Base-by-base conservation (phyloP, 345 rosid species). In the Clausena lansium region DNA sequence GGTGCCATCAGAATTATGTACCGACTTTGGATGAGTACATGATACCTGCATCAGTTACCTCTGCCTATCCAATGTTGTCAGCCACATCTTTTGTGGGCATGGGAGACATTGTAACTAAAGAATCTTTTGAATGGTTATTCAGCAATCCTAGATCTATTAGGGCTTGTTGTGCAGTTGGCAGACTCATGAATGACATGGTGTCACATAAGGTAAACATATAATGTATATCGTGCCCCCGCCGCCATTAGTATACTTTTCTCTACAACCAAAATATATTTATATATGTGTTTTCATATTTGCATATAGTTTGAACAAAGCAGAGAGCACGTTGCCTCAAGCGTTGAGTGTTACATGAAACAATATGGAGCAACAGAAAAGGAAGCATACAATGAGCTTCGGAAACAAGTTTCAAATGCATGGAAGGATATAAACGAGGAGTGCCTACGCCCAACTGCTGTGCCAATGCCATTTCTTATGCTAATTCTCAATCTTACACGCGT, bases 271-370 rank as follows among this genome's bases (percentile, higher is more conserved):
- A 6, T 30, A 6, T 13, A n/a, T 7, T 52, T 7, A n/a, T 17
- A 14, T 10, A 9, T 22, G 4, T 39, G 2, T 9, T 2, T 28
- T 4, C 9, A 10, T 38, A 7, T 38, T 38, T 38, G 41, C 28
- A 9, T 50, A 2, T 28, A 78, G 81, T 78, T 64, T 6, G 81
- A 78, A 50, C 77, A n/a, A 73, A 24, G 70, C 41, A 73, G 82
- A 71, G 67, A 10, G 3, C 85, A 85, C 17, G n/a, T n/a, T n/a
- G n/a, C n/a, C n/a, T n/a, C n/a, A n/a, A n/a, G n/a, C n/a, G n/a
- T n/a, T n/a, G n/a, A 88, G 11, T 86, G 86, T 38, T 82, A 82
- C 82, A 74, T 80, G 80, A 81, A 72, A 14, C 76, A 86, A 47
- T 28, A 87, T 14, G 61, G 47, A 0, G 79, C 58, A 6, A 19